phyloP scores from a whole-genome alignment of 192 early-diverging fungal genomes.

The Linderina pennispora region DNA sequence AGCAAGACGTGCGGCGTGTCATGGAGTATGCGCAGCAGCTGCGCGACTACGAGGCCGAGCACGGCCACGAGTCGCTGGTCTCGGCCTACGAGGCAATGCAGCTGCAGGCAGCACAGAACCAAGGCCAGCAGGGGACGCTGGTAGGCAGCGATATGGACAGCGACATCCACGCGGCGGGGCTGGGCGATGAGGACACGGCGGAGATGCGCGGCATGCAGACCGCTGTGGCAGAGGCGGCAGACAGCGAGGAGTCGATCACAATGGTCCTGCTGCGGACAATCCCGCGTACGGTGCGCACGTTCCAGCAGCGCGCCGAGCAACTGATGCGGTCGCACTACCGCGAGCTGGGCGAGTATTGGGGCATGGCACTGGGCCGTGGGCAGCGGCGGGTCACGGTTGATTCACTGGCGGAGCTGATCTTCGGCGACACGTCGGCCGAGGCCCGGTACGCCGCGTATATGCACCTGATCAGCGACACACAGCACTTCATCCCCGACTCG shows the following conservation, averaged over 20 bases:
- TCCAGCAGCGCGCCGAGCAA: slow-evolving; percentile 18
- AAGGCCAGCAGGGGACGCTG: background rate
- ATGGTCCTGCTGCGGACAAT: slow-evolving; percentile 14
- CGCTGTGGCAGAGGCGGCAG: background rate
- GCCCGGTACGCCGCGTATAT: slow-evolving; percentile 54
- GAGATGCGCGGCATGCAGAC: background rate
- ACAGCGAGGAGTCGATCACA: slow-evolving; percentile 5
- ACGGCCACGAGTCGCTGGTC: slow-evolving; percentile 16
- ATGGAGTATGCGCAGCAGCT: slow-evolving; percentile 15
- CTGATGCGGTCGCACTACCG: slow-evolving; percentile 26
- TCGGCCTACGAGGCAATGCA: slow-evolving; percentile 2
- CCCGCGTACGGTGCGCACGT: slow-evolving; percentile 11
- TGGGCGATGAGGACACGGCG: background rate
- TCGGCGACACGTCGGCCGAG: slow-evolving; percentile 3
- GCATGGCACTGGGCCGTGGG: slow-evolving; percentile 7
- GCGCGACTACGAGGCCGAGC: slow-evolving; percentile 12
- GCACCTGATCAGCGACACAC: slow-evolving; percentile 48
- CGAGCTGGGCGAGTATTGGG: slow-evolving; percentile 30
- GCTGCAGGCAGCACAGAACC: slow-evolving; percentile 9
- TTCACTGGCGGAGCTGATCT: slow-evolving; percentile 32
- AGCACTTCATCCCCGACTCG: slow-evolving; percentile 49
- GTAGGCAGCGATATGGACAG: background rate
- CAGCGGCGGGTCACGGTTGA: slow-evolving; percentile 27
- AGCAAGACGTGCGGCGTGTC: slow-evolving; percentile 6
- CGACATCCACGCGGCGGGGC: background rate